Conservation (phyloP, 2,329 filamentous ascomycete genomes). For the Zymoseptoria brevis region DNA sequence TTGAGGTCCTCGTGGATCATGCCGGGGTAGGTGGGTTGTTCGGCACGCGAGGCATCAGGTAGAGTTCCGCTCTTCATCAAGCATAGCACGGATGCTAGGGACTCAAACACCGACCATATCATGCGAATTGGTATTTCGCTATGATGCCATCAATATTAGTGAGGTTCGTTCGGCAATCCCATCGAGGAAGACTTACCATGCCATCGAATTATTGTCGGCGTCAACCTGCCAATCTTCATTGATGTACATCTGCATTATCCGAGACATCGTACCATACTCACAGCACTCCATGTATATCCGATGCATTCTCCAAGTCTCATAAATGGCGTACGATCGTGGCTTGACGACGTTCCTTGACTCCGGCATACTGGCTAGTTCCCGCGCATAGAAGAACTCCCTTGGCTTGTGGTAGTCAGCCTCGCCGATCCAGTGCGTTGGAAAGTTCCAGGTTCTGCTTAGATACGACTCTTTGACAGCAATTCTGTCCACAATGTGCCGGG, state of each 20-base stretch:
- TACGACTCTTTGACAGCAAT: not conserved
- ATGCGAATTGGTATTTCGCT: constrained; percentile 1
- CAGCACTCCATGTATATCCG: not conserved
- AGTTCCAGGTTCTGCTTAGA: not conserved
- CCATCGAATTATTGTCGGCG: not conserved
- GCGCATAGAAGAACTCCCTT: not conserved
- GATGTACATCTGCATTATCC: no score
- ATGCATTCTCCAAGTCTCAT: not conserved
- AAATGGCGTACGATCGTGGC: not conserved
- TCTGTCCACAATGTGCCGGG: not conserved
- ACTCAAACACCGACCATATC: constrained; percentile 6
- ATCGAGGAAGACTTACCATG: not conserved
- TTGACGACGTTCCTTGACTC: not conserved
- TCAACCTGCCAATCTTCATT: no score
- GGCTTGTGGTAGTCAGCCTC: not conserved
- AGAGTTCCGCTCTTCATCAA: constrained; percentile 3
- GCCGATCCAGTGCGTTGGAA: not conserved
- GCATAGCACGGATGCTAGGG: constrained; percentile 1
- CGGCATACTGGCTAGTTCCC: not conserved
- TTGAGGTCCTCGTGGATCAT: constrained; percentile 3
- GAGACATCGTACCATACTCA: not conserved
- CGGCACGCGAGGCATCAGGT: not conserved
- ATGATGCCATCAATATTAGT: not conserved
- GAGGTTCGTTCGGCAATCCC: not conserved
- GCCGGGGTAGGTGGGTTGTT: not conserved